Conservation (phyloP, 768 basidiomycete species). For the Fistulinella prunicolor region DNA sequence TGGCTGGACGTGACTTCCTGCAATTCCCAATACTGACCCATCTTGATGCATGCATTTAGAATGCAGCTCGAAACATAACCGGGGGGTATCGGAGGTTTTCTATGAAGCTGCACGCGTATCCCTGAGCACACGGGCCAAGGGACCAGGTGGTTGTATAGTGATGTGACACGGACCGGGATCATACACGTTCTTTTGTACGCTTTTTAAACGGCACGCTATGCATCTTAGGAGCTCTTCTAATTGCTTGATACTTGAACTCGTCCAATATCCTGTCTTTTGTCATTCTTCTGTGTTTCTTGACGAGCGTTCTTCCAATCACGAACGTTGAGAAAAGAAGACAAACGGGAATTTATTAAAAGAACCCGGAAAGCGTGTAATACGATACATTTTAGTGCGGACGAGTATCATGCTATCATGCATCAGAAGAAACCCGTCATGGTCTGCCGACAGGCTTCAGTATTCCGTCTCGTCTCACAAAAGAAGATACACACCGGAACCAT, state of each 20-base stretch:
- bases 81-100: constrained; percentile 92
- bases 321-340: constrained; percentile 3
- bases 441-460: constrained; percentile 29
- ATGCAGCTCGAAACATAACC: constrained; percentile 96
- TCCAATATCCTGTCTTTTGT: background rate
- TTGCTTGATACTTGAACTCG: constrained; percentile 6
- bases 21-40: background rate
- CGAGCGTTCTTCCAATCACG: background rate
- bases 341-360: constrained; percentile 27
- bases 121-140: constrained; percentile 69
- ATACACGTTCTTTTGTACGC: constrained; percentile 2
- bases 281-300: constrained; percentile 18
- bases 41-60: constrained; percentile 45
- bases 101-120: constrained; percentile 88
- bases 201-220: constrained; percentile 9
- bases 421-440: constrained; percentile 63
- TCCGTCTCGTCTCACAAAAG: background rate
- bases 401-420: constrained; percentile 8
- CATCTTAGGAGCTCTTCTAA: constrained; percentile 22
- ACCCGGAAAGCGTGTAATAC: constrained; percentile 23
- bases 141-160: constrained; percentile 57
- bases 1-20: constrained; percentile 4
- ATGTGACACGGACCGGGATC: constrained; percentile 41
- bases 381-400: constrained; percentile 19
- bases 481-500: constrained; percentile 57